Evolutionary conservation across 108 stramenopile genomes (phyloP).

Genomic region (Epipyxis sp.): DNA sequence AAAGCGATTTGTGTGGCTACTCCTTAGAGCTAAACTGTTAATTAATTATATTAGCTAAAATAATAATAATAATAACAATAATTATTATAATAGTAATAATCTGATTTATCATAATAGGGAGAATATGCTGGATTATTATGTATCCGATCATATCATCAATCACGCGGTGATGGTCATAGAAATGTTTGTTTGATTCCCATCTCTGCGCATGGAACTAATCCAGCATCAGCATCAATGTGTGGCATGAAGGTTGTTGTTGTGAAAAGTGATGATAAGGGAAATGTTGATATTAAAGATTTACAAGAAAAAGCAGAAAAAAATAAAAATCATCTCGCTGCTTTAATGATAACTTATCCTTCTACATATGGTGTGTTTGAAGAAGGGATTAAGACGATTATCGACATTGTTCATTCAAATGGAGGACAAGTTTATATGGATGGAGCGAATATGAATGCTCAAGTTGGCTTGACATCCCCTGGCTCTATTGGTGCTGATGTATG

Average conservation of each 20-base stretch:
- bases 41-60: no score
- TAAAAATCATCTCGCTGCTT: slow-evolving; percentile 79
- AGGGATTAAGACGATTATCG: slow-evolving; percentile 80
- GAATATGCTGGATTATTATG: slow-evolving; percentile 93
- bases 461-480: slow-evolving; percentile 92
- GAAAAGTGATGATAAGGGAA: slow-evolving; percentile 82
- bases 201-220: slow-evolving; percentile 98
- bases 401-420: slow-evolving; percentile 80
- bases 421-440: slow-evolving; percentile 99
- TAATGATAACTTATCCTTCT: slow-evolving; percentile 98
- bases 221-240: slow-evolving; percentile 90
- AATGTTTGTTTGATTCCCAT: slow-evolving; percentile 97
- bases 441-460: slow-evolving; percentile 99
- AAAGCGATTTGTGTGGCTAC: no score
- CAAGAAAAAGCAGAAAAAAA: slow-evolving; percentile 84
- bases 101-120: no score
- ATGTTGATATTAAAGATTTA: slow-evolving; percentile 86
- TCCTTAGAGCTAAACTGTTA: no score
- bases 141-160: slow-evolving; percentile 80
- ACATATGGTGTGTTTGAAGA: slow-evolving; percentile 99
- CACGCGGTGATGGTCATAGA: slow-evolving; percentile 78
- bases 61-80: no score
- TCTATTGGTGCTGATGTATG: slow-evolving; percentile 95
- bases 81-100: no score
- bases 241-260: slow-evolving; percentile 95